Evolutionary conservation across 352 stramenopile species (phyloP).

Genomic region (Phytophthora fragariae): DNA sequence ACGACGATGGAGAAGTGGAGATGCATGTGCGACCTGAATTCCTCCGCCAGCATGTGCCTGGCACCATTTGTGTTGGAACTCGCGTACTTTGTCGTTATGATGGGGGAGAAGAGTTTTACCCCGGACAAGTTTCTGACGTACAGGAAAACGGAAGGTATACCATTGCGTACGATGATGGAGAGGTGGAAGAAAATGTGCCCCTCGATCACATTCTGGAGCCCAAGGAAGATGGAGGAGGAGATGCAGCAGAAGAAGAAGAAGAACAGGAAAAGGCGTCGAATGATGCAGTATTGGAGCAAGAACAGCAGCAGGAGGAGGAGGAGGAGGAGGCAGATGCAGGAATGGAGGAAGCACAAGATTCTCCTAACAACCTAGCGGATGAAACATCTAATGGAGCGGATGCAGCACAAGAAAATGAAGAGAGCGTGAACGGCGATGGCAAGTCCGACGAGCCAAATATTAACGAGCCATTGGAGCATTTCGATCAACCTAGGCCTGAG

Average conservation of each 20-base stretch:
- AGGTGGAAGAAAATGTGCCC: conserved; percentile 67
- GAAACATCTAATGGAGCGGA: neutral
- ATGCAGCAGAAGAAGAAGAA: neutral
- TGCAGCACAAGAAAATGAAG: conserved; percentile 8
- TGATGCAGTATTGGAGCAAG: neutral
- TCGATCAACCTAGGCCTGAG: neutral
- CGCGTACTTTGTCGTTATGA: conserved; percentile 75
- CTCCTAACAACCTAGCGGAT: conserved; percentile 5
- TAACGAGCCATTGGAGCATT: neutral
- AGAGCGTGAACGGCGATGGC: conserved; percentile 2
- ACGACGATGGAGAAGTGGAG: conserved; percentile 83
- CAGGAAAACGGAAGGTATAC: conserved; percentile 73
- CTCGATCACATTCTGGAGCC: conserved; percentile 64
- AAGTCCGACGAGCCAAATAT: neutral
- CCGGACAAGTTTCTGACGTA: conserved; percentile 67
- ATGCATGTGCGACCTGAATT: conserved; percentile 44
- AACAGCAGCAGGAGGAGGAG: conserved; percentile 16
- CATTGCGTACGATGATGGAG: conserved; percentile 84
- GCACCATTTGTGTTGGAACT: conserved; percentile 82
- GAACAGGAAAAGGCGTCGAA: conserved; percentile 30
- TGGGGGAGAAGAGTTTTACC: conserved; percentile 75
- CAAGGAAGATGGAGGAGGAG: conserved; percentile 4
- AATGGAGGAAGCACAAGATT: conserved; percentile 20
- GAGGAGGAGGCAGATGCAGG: conserved; percentile 13
- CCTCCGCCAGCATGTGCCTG: conserved; percentile 58